These are phyloP conservation scores for Pseudonitzschia multiseries DNA, from an alignment of 108 stramenopile genomes.

Conservation along the genomic window DNA sequence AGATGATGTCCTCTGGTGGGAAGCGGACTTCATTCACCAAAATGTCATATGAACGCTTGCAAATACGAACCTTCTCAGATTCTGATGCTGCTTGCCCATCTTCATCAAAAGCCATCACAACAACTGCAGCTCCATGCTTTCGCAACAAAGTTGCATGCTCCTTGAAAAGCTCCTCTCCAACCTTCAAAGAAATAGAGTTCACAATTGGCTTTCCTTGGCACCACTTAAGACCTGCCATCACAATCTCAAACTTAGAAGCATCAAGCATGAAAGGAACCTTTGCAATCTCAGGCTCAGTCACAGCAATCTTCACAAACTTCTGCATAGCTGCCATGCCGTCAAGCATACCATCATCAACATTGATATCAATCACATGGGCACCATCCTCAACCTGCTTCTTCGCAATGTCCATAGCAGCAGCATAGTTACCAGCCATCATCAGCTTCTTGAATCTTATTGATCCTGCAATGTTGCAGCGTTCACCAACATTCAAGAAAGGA, in stretches of 20 bases:
- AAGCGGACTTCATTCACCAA: slow-evolving; percentile 93
- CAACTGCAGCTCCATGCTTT: slow-evolving; percentile 97
- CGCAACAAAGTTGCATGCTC: slow-evolving; percentile 93
- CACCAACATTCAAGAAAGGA: slow-evolving; percentile 96
- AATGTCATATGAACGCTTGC: slow-evolving; percentile 99
- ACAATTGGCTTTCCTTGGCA: slow-evolving; percentile 97
- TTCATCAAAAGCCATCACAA: slow-evolving; percentile 99
- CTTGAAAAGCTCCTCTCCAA: slow-evolving; percentile 96
- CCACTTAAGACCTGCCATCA: slow-evolving; percentile 94
- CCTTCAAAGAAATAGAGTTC: slow-evolving; percentile 98
- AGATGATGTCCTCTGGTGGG: slow-evolving; percentile 99
- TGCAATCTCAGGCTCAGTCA: slow-evolving; percentile 95
- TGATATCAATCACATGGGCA: slow-evolving; percentile 98
- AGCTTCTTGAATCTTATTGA: slow-evolving; percentile 95
- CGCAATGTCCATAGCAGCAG: slow-evolving; percentile 96
- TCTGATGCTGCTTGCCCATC: slow-evolving; percentile 97
- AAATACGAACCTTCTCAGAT: slow-evolving; percentile 96
- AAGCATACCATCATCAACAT: slow-evolving; percentile 98
- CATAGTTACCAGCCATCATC: slow-evolving; percentile 96
- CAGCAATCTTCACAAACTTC: slow-evolving; percentile 98
- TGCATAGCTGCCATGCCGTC: slow-evolving; percentile 98
- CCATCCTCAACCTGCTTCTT: slow-evolving; percentile 98
- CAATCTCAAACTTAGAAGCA: slow-evolving; percentile 98
- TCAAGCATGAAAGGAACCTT: slow-evolving; percentile 99
- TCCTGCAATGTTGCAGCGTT: slow-evolving; percentile 97